Evolutionary conservation across 2,329 filamentous ascomycete genomes (phyloP).

Genomic region (Samsoniella hepiali): DNA sequence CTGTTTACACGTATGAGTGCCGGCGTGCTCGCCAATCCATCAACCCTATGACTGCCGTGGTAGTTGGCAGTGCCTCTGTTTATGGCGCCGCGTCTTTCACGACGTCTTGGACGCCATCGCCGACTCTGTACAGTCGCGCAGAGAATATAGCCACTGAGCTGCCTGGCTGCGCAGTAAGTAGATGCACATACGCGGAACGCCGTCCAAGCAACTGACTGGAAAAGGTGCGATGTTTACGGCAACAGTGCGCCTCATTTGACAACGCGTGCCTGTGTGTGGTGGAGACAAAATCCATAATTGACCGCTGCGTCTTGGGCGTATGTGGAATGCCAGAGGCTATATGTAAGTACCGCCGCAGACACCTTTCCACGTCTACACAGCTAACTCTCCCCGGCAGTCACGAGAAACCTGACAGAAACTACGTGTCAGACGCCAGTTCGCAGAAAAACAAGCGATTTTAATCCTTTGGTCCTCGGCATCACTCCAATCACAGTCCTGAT

Average conservation of each 20-base stretch:
- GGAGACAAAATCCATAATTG: background rate
- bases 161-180: conserved; percentile 5
- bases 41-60: background rate
- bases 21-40: background rate
- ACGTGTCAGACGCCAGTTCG: conserved; percentile 13
- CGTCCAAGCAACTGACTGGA: background rate
- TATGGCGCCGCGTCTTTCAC: background rate
- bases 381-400: background rate
- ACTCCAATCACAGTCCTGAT: conserved; percentile 26
- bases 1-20: background rate
- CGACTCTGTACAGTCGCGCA: background rate
- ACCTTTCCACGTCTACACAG: background rate
- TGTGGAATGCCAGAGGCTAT: conserved; percentile 5
- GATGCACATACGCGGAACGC: background rate
- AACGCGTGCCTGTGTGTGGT: background rate
- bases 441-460: background rate
- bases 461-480: background rate
- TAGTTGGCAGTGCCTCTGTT: background rate
- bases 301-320: background rate
- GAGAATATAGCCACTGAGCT: background rate
- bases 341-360: background rate
- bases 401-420: conserved; percentile 8
- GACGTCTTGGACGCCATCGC: background rate
- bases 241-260: background rate
- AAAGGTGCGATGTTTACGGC: background rate